A percentile compares a stretch with the other conserved stretches of the same genome.
phyloP scores from a whole-genome alignment of 1,284 basidiomycete species.

The Lentinula novae-zelandiae region DNA sequence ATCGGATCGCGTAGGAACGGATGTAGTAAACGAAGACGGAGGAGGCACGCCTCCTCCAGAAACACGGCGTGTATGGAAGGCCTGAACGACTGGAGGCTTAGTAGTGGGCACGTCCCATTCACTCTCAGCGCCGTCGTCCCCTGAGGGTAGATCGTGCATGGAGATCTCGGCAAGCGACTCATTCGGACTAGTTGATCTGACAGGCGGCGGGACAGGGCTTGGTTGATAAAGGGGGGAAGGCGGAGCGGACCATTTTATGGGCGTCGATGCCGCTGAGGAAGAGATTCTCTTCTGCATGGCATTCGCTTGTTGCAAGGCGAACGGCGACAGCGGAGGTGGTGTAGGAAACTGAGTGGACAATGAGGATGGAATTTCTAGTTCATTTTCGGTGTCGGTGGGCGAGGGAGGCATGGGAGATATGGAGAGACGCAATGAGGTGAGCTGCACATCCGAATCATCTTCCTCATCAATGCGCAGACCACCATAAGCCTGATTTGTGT shows the following conservation, averaged over 20 bases:
- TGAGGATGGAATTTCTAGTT: not conserved
- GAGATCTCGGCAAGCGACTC: constrained; percentile 10
- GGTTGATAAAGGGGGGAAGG: not conserved
- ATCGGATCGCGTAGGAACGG: not conserved
- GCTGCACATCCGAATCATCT: constrained; percentile 2
- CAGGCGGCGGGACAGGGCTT: not conserved
- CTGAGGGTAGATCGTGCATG: constrained; percentile 12
- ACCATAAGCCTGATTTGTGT: constrained; percentile 7
- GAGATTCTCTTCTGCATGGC: not conserved
- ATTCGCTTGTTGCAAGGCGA: constrained; percentile 2
- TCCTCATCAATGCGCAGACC: constrained; percentile 4
- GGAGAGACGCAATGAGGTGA: constrained; percentile 6
- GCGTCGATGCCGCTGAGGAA: not conserved
- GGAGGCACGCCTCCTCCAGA: not conserved
- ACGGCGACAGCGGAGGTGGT: constrained; percentile 1
- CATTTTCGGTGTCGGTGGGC: constrained; percentile 1
- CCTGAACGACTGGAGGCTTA: not conserved
- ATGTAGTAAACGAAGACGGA: constrained; percentile 1
- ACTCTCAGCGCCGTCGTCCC: constrained; percentile 4
- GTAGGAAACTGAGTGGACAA: constrained; percentile 3
- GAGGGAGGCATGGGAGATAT: constrained; percentile 12
- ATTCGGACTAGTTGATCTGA: not conserved
- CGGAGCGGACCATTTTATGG: not conserved
- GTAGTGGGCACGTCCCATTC: constrained; percentile 5
- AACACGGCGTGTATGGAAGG: not conserved